These are phyloP conservation scores for Trichocladium uniseriatum DNA, from an alignment of 495 filamentous ascomycete species.

Conservation along the genomic window DNA sequence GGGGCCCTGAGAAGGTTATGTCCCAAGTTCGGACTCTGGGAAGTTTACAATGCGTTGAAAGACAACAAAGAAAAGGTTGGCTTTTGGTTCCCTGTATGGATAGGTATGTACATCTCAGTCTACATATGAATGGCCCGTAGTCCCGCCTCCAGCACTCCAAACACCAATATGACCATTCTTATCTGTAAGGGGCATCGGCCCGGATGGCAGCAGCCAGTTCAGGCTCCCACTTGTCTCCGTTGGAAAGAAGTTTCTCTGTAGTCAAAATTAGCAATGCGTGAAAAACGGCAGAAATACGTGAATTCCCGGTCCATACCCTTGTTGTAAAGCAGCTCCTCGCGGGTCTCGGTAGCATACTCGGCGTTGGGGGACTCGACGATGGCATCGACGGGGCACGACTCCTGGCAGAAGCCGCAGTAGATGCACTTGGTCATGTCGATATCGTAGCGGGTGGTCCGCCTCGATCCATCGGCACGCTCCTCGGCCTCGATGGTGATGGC, in stretches of 20 bases:
- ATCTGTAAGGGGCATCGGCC: constrained; percentile 84
- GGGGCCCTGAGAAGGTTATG: not conserved
- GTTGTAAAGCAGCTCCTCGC: constrained; percentile 96
- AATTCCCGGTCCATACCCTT: constrained; percentile 54
- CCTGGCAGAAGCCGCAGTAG: constrained; percentile 98
- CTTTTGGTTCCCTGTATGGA: not conserved
- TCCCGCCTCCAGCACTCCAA: not conserved
- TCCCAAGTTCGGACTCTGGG: not conserved
- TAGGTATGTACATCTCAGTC: constrained; percentile 25
- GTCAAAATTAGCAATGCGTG: constrained; percentile 11
- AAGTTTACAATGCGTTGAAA: not conserved
- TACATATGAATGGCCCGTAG: constrained; percentile 17
- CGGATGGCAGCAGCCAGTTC: constrained; percentile 85
- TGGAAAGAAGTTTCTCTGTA: constrained; percentile 62
- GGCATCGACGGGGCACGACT: constrained; percentile 95
- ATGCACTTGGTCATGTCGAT: constrained; percentile 99
- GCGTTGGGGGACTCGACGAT: constrained; percentile 97
- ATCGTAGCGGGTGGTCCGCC: constrained; percentile 93
- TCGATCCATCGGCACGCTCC: constrained; percentile 88
- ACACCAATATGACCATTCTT: constrained; percentile 21
- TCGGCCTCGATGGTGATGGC: constrained; percentile 98
- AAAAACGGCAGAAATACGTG: no score
- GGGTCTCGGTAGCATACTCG: constrained; percentile 94
- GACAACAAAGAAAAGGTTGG: not conserved
- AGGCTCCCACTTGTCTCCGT: constrained; percentile 97